phyloP scores from a whole-genome alignment of 371 early-diverging fungal species.

The Syncephalastrum monosporum region DNA sequence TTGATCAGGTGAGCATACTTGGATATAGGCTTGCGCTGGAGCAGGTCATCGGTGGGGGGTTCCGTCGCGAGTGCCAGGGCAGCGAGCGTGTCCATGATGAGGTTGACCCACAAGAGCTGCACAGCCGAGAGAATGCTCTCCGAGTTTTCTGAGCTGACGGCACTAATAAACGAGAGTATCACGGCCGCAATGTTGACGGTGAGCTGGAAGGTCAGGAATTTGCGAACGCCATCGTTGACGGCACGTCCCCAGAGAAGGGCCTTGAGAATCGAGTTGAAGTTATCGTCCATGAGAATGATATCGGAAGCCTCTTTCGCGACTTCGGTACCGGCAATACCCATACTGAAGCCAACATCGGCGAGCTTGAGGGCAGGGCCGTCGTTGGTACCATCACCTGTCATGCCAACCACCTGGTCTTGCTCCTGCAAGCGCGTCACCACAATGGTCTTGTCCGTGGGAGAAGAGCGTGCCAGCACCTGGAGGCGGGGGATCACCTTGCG shows the following conservation, averaged over 20 bases:
- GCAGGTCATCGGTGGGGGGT: slow-evolving; percentile 86
- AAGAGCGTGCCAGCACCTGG: slow-evolving; percentile 90
- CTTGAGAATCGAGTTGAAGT: slow-evolving; percentile 89
- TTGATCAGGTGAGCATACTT: slow-evolving; percentile 83
- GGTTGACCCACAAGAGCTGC: slow-evolving; percentile 97
- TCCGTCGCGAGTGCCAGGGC: slow-evolving; percentile 98
- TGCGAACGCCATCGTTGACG: slow-evolving; percentile 91
- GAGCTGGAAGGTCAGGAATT: slow-evolving; percentile 96
- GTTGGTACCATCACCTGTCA: slow-evolving; percentile 98
- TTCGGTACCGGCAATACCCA: slow-evolving; percentile 98
- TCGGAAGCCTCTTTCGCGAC: slow-evolving; percentile 95
- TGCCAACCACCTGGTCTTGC: slow-evolving; percentile 91
- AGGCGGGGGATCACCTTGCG: slow-evolving; percentile 79
- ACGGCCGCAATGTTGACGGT: slow-evolving; percentile 94
- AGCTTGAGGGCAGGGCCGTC: slow-evolving; percentile 95
- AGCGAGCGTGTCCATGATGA: slow-evolving; percentile 97
- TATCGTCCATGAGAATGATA: slow-evolving; percentile 95
- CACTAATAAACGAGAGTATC: slow-evolving; percentile 82
- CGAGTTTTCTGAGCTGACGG: slow-evolving; percentile 91
- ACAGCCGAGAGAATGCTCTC: slow-evolving; percentile 95
- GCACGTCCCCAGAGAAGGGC: slow-evolving; percentile 94
- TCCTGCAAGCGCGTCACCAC: slow-evolving; percentile 84
- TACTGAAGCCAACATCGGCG: slow-evolving; percentile 96
- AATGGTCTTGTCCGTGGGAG: slow-evolving; percentile 92
- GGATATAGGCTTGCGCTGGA: slow-evolving; percentile 79